Percentiles rank a stretch among this genome's conserved stretches.
phyloP scores from a whole-genome alignment of 345 rosid species.

The Citrus medica region DNA sequence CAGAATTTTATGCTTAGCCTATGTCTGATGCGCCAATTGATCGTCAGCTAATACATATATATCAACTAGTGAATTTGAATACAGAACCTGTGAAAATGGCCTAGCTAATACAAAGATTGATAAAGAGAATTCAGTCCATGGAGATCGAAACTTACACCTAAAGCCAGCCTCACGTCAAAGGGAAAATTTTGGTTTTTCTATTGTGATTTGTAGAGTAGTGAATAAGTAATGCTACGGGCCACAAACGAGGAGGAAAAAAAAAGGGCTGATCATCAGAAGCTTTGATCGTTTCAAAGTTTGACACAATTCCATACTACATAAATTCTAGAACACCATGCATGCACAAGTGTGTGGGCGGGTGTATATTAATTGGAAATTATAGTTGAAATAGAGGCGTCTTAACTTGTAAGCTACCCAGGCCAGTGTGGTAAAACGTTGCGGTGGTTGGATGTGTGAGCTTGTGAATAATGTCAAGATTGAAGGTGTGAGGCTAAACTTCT shows the following conservation, averaged over 20 bases:
- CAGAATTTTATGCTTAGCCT: not conserved
- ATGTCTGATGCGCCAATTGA: not conserved
- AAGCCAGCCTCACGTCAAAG: not conserved
- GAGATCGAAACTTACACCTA: not conserved
- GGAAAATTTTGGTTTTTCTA: not conserved
- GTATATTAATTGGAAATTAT: too few species aligned
- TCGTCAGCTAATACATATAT: not conserved
- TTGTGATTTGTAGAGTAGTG: not conserved
- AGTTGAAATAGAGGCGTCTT: not conserved
- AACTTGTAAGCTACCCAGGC: not conserved
- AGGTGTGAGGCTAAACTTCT: not conserved
- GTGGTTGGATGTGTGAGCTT: not conserved
- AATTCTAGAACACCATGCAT: too few species aligned
- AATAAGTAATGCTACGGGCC: not conserved
- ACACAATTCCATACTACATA: too few species aligned
- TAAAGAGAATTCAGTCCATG: not conserved
- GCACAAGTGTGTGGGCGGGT: accelerated
- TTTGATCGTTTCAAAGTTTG: too few species aligned
- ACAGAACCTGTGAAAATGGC: not conserved
- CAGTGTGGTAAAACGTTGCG: slow-evolving; percentile 3
- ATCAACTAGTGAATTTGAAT: not conserved
- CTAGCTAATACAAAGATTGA: not conserved
- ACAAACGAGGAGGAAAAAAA: too few species aligned
- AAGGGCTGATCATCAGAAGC: too few species aligned
- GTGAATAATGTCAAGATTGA: not conserved